Evolutionary conservation across 805 yeast species (phyloP), one percentile per base, ranked within the genome.

Genomic region (Naumovozyma baii): DNA sequence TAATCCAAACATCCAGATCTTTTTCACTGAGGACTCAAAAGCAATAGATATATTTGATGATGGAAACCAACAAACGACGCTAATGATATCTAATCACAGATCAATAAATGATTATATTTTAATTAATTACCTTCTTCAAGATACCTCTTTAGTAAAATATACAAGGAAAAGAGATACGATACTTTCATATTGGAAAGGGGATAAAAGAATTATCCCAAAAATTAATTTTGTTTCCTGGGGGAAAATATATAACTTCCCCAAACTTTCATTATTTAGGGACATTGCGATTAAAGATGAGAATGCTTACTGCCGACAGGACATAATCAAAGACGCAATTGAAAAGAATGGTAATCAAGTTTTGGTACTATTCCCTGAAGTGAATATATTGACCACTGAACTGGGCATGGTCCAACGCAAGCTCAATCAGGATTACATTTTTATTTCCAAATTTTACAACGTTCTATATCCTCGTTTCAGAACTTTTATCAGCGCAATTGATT

Each of bases 301-400:
- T 50, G 74, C 48, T 9, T 34, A 47, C 45, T 5, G 46, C 45
- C 7, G 39, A 38, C 13, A 50, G 70, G 46, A 54, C 76, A 46
- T 52, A 13, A 44, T 48, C 25, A 28, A 48, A 44, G 31, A 29
- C 5, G 15, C 13, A 8, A 12, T 29, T 5, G 61, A 26, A 57
- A 54, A 39, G 57, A 66, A 31, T 54, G 62, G 52, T 26, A 51
- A 46, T 19, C 71, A 74, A 47, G 78, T 94, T 84, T 49, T 86
- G 0, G 76, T 79, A 0, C 46, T 83, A 7, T 87, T 87, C 48
- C 96, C 96, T 0, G 96, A 88, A 59, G 95, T 83, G 3, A 83
- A 82, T 51, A 73, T 82, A 5, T 72, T 74, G 57, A 73, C 78
- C 0, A 64, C 70, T 9, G 70, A 70, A 29, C 68, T 68, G 34